A percentile compares a stretch with the other conserved stretches of the same genome.
Conservation (phyloP, 2,329 filamentous ascomycete species). For the Alternaria sp. region DNA sequence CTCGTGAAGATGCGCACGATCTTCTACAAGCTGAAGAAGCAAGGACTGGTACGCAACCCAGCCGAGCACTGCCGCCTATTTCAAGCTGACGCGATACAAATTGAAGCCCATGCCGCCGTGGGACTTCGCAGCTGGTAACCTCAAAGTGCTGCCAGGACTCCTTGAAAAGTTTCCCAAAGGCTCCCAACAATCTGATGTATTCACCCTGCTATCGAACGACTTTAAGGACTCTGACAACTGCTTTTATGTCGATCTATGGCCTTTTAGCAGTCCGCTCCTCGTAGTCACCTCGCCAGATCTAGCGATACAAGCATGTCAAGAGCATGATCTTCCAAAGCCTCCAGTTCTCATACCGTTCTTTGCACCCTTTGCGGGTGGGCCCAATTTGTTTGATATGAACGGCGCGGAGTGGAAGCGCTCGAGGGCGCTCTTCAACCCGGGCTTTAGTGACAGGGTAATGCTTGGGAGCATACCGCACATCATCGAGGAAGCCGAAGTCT, state of each 20-base stretch:
- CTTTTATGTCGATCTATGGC: conserved; percentile 30
- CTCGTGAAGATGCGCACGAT: conserved; percentile 16
- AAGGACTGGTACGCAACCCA: conserved; percentile 13
- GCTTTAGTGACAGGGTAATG: conserved; percentile 55
- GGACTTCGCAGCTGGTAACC: conserved; percentile 19
- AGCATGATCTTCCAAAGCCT: conserved; percentile 20
- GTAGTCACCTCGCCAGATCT: conserved; percentile 17
- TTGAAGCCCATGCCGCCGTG: conserved; percentile 25
- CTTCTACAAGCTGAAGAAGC: conserved; percentile 18
- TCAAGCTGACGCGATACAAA: not conserved
- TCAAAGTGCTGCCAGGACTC: conserved; percentile 5
- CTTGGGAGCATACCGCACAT: conserved; percentile 30
- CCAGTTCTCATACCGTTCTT: conserved; percentile 12
- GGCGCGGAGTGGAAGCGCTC: conserved; percentile 39
- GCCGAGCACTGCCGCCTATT: no score
- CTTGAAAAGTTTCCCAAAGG: conserved; percentile 18
- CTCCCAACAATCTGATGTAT: conserved; percentile 17
- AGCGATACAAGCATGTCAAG: conserved; percentile 10
- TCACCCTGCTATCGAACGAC: conserved; percentile 9
- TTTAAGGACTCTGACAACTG: conserved; percentile 11
- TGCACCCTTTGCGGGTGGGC: conserved; percentile 22
- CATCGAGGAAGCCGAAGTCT: conserved; percentile 7
- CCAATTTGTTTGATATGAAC: conserved; percentile 23
- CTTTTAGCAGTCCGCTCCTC: conserved; percentile 21
- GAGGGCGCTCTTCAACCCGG: conserved; percentile 28